Conservation (phyloP, 1,284 basidiomycete species). For the Clitocybe nebularis region DNA sequence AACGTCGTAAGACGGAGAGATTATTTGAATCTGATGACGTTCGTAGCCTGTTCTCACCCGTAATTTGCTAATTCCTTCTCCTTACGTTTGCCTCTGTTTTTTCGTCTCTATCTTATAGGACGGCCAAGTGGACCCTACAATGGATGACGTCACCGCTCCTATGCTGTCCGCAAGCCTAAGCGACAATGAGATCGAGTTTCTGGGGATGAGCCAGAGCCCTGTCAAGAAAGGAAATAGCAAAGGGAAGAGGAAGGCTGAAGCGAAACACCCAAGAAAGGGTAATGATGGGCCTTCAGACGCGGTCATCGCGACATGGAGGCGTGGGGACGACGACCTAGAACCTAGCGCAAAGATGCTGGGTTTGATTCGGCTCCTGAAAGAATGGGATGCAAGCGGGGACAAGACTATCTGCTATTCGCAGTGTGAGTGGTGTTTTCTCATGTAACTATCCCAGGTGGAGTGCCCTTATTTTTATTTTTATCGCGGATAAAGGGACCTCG, state of each 20-base stretch:
- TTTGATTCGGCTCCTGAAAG: slow-evolving; percentile 47
- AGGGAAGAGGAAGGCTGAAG: slow-evolving; percentile 16
- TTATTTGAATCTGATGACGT: slow-evolving; percentile 18
- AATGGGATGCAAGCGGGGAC: slow-evolving; percentile 60
- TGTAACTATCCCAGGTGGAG: too few species aligned
- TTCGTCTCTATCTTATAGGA: too few species aligned
- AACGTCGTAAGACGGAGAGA: slow-evolving; percentile 19
- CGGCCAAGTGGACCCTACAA: slow-evolving; percentile 22
- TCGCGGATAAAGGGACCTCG: slow-evolving; percentile 53
- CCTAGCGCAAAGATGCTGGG: slow-evolving; percentile 68
- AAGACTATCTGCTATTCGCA: slow-evolving; percentile 71
- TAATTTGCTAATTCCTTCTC: too few species aligned
- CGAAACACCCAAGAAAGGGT: slow-evolving; percentile 10
- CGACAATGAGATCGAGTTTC: slow-evolving; percentile 25
- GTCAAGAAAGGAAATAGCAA: slow-evolving; percentile 22
- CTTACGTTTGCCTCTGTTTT: too few species aligned
- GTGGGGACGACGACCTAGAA: slow-evolving; percentile 55
- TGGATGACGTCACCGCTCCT: slow-evolving; percentile 21
- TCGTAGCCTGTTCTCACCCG: too few species aligned
- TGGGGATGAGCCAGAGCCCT: slow-evolving; percentile 7
- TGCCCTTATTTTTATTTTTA: background rate
- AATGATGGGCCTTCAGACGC: slow-evolving; percentile 33
- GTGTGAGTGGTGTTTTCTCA: slow-evolving; percentile 39
- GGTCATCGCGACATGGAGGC: slow-evolving; percentile 46
- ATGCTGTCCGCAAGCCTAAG: slow-evolving; percentile 18